Evolutionary conservation across 805 yeast species (phyloP).

Genomic region (Blastobotrys terrestris): DNA sequence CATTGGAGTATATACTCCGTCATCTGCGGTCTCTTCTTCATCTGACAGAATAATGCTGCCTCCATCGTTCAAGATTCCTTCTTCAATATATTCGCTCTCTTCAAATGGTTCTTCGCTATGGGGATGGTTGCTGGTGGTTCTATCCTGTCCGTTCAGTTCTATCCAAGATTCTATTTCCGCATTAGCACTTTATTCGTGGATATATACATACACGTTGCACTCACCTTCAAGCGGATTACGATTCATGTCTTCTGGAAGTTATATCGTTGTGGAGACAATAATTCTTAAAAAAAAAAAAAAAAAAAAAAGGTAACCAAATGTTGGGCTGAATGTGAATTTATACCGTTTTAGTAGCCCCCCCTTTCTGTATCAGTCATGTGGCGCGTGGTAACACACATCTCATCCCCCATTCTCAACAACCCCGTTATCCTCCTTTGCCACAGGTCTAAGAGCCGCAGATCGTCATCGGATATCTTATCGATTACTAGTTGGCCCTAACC

Average conservation of each 20-base stretch:
- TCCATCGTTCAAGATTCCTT: not conserved
- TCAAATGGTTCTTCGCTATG: not conserved
- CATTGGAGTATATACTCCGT: not conserved
- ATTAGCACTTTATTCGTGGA: not conserved
- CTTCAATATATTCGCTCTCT: not conserved
- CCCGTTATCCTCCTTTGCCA: not conserved
- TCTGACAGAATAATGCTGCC: not conserved
- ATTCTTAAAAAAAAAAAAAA: no score
- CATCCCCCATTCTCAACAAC: not conserved
- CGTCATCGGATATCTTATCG: not conserved
- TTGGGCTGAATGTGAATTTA: not conserved
- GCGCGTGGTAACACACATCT: not conserved
- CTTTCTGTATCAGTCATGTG: not conserved
- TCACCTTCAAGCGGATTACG: not conserved
- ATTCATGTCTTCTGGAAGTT: not conserved
- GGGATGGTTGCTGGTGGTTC: not conserved
- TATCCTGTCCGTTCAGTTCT: not conserved
- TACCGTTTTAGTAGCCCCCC: not conserved
- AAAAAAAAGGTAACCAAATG: no score
- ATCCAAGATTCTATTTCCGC: not conserved
- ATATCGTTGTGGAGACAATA: not conserved
- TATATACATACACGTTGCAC: not conserved
- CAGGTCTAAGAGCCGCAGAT: not conserved
- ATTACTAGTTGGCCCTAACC: not conserved
- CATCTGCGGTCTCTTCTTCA: not conserved